Conservation (phyloP, 2,329 filamentous ascomycete species). For the Aureobasidium zeae region DNA sequence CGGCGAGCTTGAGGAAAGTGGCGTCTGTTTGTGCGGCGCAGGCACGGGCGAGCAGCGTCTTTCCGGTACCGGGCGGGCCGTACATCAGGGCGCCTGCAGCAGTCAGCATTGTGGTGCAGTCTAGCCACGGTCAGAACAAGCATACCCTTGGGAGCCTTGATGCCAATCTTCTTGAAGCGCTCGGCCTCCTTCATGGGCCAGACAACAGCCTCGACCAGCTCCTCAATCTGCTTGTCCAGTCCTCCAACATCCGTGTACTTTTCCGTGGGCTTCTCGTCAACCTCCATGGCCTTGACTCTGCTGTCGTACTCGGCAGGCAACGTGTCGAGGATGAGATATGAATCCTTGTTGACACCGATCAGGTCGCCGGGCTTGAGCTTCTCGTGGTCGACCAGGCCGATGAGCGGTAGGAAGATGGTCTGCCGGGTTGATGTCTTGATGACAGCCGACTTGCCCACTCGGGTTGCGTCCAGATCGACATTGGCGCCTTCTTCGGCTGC, state of each 20-base stretch:
- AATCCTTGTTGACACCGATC: conserved; percentile 98
- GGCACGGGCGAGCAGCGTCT: conserved; percentile 85
- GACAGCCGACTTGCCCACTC: conserved; percentile 94
- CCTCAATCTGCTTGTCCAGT: conserved; percentile 97
- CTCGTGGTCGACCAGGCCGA: conserved; percentile 91
- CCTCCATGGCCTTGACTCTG: conserved; percentile 98
- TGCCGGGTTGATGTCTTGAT: conserved; percentile 99
- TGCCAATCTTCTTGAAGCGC: conserved; percentile 98
- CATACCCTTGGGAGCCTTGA: conserved; percentile 96
- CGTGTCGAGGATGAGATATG: conserved; percentile 92
- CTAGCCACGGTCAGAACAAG: conserved; percentile 13
- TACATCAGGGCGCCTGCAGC: conserved; percentile 88
- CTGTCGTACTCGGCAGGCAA: conserved; percentile 97
- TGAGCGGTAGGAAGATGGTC: conserved; percentile 95
- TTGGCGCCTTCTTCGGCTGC: conserved; percentile 97
- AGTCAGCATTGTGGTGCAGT: neutral
- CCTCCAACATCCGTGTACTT: conserved; percentile 98
- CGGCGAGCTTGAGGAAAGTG: conserved; percentile 96
- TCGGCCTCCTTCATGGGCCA: conserved; percentile 99
- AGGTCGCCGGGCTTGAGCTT: conserved; percentile 91
- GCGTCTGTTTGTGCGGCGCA: conserved; percentile 97
- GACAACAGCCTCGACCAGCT: conserved; percentile 94
- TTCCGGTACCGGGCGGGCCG: conserved; percentile 81
- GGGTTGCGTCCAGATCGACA: conserved; percentile 92
- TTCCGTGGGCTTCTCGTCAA: conserved; percentile 98